Evolutionary conservation across 352 stramenopile species (phyloP), one percentile per base, ranked within the genome.

Genomic region (Thalassiosira oceanica): DNA sequence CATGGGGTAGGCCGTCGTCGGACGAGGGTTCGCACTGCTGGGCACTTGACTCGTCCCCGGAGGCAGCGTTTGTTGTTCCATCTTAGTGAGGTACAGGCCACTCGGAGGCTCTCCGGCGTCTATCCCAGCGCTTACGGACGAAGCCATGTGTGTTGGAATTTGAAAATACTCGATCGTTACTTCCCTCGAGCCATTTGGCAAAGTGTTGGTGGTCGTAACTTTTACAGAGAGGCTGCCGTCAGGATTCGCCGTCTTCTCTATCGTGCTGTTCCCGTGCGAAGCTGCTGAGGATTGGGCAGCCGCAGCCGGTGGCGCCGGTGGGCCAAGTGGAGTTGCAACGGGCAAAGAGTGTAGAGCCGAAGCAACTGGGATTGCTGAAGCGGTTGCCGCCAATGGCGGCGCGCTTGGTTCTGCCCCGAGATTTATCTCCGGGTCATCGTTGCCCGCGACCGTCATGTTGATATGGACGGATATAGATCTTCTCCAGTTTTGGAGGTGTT

Each of bases 81-180:
- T 68, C 36, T 49, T 44, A 5, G 57, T 68, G 35, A 68, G 23
- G 27, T 68, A 68, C 10, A 68, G 36, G 54, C 45, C 60, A n/a
- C 57, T 68, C 3, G 57, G 57, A 13, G 57, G 44, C n/a, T 60
- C 46, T 11, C 57, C 57, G 7, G 23, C 39, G 33, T 68, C 57
- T 13, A 68, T 35, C 2, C 45, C 51, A 18, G 51, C 24, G 10
- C 13, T 39, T 2, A 60, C 57, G 0, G 57, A 33, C 15, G 11
- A 11, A 1, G 27, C 57, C 31, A 68, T 33, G 3, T 26, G 20
- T 16, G 56, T 29, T 3, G 56, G 56, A 16, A 66, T 54, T 13
- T 5, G 23, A 41, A 45, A 65, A 16, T 55, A 21, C 37, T 65
- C 55, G 18, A 55, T 46, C 2, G 16, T 55, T 2, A 65, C 26